phyloP scores from a whole-genome alignment of 1,139 yeast species.

The Pichia sp. region DNA sequence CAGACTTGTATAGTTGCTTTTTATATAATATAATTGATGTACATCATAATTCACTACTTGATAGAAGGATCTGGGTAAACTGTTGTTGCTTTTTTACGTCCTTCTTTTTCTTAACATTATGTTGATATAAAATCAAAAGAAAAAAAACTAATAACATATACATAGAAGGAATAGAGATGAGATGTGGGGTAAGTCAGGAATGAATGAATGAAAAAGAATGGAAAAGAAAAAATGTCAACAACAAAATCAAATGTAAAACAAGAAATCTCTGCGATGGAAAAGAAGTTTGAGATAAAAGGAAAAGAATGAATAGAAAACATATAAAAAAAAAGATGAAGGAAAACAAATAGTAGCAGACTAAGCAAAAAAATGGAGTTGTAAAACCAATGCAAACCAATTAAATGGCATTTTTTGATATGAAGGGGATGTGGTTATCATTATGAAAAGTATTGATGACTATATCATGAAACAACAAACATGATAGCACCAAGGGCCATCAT shows the following conservation, averaged over 20 bases:
- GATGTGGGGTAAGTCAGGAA: neutral
- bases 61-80: neutral
- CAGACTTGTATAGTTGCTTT: neutral
- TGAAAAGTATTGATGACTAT: neutral
- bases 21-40: neutral
- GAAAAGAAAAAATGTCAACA: neutral
- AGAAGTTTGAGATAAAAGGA: neutral
- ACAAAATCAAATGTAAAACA: neutral
- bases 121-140: neutral
- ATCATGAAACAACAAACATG: slow-evolving; percentile 16
- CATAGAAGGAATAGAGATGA: neutral
- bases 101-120: too few relatives aligned
- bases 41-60: neutral
- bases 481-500: slow-evolving; percentile 40
- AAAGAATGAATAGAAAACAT: neutral
- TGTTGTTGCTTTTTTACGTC: too few relatives aligned
- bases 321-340: neutral
- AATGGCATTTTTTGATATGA: neutral
- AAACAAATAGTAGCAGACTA: neutral
- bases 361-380: neutral
- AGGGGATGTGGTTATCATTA: neutral
- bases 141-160: neutral
- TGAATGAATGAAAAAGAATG: neutral
- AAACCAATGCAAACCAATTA: slow-evolving; percentile 1
- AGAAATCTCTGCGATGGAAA: neutral